A percentile compares a stretch with the other conserved stretches of the same genome.
Conservation (phyloP, 495 filamentous ascomycete species). For the Parachaetomium inaequale region DNA sequence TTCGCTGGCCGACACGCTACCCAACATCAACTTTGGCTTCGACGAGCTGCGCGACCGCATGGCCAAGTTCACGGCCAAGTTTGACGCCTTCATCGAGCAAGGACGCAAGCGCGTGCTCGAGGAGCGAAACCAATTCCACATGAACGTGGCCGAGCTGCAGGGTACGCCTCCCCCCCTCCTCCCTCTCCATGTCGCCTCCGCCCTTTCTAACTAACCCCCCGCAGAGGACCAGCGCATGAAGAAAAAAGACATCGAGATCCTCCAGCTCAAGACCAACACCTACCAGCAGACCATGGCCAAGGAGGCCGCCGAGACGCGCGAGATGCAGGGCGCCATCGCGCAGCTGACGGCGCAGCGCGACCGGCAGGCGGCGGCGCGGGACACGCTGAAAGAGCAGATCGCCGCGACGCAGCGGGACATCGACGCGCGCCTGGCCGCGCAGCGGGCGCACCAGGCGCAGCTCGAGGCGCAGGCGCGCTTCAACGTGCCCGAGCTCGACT, state of each 20-base stretch:
- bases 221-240: conserved; percentile 88
- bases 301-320: conserved; percentile 79
- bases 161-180: conserved; percentile 48
- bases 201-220: conserved; percentile 5
- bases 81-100: conserved; percentile 90
- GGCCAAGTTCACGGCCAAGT: conserved; percentile 85
- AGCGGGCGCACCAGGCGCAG: conserved; percentile 53
- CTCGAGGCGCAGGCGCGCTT: conserved; percentile 75
- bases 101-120: conserved; percentile 84
- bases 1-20: conserved; percentile 71
- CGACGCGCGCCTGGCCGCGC: conserved; percentile 48
- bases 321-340: conserved; percentile 79
- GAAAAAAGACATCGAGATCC: conserved; percentile 79
- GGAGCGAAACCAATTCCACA: conserved; percentile 88
- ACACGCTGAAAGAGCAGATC: conserved; percentile 73
- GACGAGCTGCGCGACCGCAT: conserved; percentile 93
- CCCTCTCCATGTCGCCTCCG: not conserved
- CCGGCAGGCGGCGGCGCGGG: conserved; percentile 65
- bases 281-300: conserved; percentile 79
- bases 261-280: conserved; percentile 68
- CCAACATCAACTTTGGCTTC: conserved; percentile 92
- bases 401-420: conserved; percentile 69
- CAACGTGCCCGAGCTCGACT: conserved; percentile 87
- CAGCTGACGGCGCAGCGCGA: conserved; percentile 73
- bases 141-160: conserved; percentile 84